These are phyloP conservation scores for Pestalotiopsis sp. DNA, from an alignment of 2,329 filamentous ascomycete species.

Conservation along the genomic window DNA sequence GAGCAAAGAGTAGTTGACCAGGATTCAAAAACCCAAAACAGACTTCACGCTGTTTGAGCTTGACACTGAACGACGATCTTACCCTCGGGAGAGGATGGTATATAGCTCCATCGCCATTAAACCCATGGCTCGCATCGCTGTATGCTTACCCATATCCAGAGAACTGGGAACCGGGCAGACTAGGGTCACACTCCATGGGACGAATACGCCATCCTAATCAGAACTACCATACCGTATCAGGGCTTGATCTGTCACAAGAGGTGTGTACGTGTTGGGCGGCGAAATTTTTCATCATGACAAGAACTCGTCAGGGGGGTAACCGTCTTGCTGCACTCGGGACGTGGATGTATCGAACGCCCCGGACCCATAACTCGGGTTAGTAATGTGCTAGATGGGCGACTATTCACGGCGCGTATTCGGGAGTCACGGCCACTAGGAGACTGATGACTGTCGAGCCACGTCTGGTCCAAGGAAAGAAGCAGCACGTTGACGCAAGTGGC, in stretches of 20 bases:
- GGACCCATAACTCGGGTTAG: not conserved
- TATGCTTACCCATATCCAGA: slow-evolving; percentile 8
- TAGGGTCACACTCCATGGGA: not conserved
- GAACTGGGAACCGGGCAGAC: not conserved
- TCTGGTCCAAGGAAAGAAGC: not conserved
- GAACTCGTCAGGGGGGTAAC: not conserved
- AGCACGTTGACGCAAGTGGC: slow-evolving; percentile 12
- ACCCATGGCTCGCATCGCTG: slow-evolving; percentile 1
- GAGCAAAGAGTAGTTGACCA: not conserved
- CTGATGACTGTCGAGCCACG: not conserved
- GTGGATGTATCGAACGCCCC: not conserved
- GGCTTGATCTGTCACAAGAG: slow-evolving; percentile 1
- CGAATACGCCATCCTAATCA: not conserved
- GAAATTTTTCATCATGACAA: not conserved
- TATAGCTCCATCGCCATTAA: not conserved
- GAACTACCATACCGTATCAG: not conserved
- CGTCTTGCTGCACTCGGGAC: not conserved
- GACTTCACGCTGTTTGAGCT: not conserved
- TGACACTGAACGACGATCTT: not conserved
- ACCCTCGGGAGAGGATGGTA: slow-evolving; percentile 3
- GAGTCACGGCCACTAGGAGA: not conserved
- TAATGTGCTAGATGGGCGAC: not conserved
- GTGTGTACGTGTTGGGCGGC: not conserved
- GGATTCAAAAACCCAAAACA: not conserved
- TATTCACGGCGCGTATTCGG: not conserved